These are phyloP conservation scores for Funneliformis mosseae DNA, from an alignment of 192 early-diverging fungal genomes.

Conservation along the genomic window DNA sequence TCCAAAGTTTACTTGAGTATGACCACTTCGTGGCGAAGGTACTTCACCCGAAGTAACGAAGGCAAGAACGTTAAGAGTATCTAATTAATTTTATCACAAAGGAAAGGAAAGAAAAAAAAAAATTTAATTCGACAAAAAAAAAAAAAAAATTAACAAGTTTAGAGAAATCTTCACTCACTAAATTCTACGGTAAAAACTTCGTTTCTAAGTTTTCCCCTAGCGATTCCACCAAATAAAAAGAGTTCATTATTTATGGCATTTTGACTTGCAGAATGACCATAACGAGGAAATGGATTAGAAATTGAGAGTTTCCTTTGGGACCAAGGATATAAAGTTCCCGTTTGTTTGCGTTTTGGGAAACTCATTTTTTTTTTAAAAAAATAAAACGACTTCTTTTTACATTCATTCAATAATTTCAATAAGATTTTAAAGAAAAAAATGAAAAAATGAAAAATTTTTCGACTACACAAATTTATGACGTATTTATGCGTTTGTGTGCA, in stretches of 20 bases:
- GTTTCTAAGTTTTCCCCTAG: constrained; percentile 41
- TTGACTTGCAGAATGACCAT: constrained; percentile 41
- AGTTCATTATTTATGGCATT: constrained; percentile 42
- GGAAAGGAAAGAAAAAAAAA: not conserved
- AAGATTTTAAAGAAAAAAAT: not conserved
- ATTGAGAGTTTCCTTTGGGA: constrained; percentile 23
- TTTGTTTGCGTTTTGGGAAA: not conserved
- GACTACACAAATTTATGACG: not conserved
- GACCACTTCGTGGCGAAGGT: constrained; percentile 42
- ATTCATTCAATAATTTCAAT: not conserved
- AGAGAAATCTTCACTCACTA: constrained; percentile 38
- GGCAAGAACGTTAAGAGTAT: constrained; percentile 42
- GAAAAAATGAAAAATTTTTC: not conserved
- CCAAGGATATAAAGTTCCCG: not conserved
- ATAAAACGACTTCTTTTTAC: not conserved
- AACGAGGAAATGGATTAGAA: constrained; percentile 44
- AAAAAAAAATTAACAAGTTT: no score
- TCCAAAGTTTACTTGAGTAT: constrained; percentile 50
- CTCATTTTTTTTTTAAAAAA: not conserved
- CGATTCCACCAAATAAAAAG: constrained; percentile 47
- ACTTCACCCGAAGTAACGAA: constrained; percentile 46
- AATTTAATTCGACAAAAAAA: no score
- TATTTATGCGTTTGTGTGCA: not conserved
- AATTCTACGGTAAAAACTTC: constrained; percentile 45
- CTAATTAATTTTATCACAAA: constrained; percentile 10